These are phyloP conservation scores for Xerophyta viscosa DNA, from an alignment of 106 monocot species.

Conservation along the genomic window DNA sequence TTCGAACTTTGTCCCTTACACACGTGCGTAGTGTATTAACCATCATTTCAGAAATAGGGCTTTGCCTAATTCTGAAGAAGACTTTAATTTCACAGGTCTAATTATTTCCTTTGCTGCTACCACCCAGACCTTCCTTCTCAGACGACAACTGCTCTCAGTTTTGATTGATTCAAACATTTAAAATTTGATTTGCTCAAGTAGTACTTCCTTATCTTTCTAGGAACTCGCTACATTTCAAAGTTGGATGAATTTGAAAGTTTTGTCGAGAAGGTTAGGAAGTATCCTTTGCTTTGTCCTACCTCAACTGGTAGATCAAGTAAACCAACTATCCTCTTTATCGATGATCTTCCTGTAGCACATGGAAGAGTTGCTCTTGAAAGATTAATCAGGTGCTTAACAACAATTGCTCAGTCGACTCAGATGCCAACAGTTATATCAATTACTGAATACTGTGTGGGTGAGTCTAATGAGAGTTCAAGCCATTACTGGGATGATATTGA, in stretches of 20 bases:
- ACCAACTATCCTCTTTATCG: constrained; percentile 67
- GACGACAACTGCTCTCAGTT: too few species aligned
- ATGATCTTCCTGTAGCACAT: constrained; percentile 85
- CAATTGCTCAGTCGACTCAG: constrained; percentile 44
- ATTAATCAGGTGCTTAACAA: constrained; percentile 61
- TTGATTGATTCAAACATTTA: background rate
- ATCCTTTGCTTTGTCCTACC: constrained; percentile 46
- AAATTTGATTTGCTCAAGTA: background rate
- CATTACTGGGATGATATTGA: constrained; percentile 58
- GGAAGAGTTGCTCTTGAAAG: constrained; percentile 65
- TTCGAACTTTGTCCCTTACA: too few species aligned
- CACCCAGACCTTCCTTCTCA: too few species aligned
- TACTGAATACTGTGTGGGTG: constrained; percentile 61
- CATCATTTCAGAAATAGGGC: too few species aligned
- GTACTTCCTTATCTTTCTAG: constrained; percentile 23
- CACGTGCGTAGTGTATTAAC: too few species aligned
- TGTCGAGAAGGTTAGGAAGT: constrained; percentile 67
- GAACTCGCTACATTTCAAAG: constrained; percentile 74
- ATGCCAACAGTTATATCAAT: constrained; percentile 78
- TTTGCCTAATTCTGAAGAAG: too few species aligned
- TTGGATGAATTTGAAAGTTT: constrained; percentile 92
- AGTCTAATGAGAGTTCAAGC: constrained; percentile 26
- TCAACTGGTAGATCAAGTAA: constrained; percentile 27
- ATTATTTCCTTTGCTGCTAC: too few species aligned
- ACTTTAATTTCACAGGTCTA: too few species aligned